These are phyloP conservation scores for Microsporum audouinii DNA, from an alignment of 2,329 filamentous ascomycete genomes.

Conservation along the genomic window DNA sequence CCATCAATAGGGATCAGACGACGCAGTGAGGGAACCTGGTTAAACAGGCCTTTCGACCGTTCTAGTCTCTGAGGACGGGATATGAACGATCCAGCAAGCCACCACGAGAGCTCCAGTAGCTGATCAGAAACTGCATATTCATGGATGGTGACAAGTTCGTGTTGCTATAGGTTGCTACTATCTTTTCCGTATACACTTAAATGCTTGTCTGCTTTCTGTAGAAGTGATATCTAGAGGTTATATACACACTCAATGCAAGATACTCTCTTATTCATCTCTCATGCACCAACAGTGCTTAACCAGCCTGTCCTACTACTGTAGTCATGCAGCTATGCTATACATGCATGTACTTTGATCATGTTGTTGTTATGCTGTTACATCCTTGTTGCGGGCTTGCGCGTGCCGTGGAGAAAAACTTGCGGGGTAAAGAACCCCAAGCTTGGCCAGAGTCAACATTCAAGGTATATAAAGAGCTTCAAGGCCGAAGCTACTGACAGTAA, in stretches of 20 bases:
- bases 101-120: background rate
- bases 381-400: background rate
- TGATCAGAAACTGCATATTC: background rate
- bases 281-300: too few relatives aligned
- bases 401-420: background rate
- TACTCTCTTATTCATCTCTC: too few relatives aligned
- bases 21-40: background rate
- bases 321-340: background rate
- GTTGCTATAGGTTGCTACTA: background rate
- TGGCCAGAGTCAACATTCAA: background rate
- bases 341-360: background rate
- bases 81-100: background rate
- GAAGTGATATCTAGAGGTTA: too few relatives aligned
- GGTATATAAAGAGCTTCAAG: background rate
- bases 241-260: too few relatives aligned
- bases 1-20: background rate
- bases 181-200: too few relatives aligned
- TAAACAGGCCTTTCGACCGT: background rate
- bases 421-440: background rate
- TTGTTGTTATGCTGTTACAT: background rate
- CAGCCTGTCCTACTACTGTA: background rate
- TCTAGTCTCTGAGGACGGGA: background rate
- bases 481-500: background rate
- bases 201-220: too few relatives aligned
- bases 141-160: background rate